phyloP scores from a whole-genome alignment of 2,329 filamentous ascomycete genomes.

The Fusarium stilboides region DNA sequence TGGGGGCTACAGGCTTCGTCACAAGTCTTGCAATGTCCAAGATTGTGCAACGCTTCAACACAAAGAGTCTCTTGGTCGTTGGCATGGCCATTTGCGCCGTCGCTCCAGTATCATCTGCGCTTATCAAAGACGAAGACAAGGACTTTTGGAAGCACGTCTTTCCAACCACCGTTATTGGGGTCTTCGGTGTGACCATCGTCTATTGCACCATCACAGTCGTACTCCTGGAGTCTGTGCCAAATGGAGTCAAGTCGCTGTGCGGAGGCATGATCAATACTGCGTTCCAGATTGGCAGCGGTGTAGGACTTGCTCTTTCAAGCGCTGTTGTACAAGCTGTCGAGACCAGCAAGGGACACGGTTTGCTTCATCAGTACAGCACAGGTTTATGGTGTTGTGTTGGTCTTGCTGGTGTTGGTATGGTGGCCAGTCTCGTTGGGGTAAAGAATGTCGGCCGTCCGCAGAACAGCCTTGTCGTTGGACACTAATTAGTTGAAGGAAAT shows the following conservation, averaged over 20 bases:
- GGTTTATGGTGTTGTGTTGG: conserved; percentile 25
- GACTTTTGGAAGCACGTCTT: conserved; percentile 33
- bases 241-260: conserved; percentile 22
- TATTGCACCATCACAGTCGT: not conserved
- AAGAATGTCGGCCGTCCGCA: not conserved
- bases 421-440: conserved; percentile 5
- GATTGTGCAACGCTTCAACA: not conserved
- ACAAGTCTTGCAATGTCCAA: not conserved
- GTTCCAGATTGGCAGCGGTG: conserved; percentile 27
- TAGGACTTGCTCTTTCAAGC: conserved; percentile 24
- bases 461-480: not conserved
- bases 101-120: conserved; percentile 19
- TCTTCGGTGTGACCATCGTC: not conserved
- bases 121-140: conserved; percentile 24
- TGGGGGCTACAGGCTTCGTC: not conserved
- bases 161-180: conserved; percentile 20
- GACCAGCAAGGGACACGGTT: not conserved
- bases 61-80: not conserved
- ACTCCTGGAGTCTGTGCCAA: conserved; percentile 5
- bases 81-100: conserved; percentile 23
- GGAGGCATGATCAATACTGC: conserved; percentile 32
- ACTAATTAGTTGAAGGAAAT: not conserved
- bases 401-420: conserved; percentile 10
- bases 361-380: conserved; percentile 16
- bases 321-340: not conserved